Base-by-base conservation (phyloP, 257 asterid species). In the Orobanche coerulescens region DNA sequence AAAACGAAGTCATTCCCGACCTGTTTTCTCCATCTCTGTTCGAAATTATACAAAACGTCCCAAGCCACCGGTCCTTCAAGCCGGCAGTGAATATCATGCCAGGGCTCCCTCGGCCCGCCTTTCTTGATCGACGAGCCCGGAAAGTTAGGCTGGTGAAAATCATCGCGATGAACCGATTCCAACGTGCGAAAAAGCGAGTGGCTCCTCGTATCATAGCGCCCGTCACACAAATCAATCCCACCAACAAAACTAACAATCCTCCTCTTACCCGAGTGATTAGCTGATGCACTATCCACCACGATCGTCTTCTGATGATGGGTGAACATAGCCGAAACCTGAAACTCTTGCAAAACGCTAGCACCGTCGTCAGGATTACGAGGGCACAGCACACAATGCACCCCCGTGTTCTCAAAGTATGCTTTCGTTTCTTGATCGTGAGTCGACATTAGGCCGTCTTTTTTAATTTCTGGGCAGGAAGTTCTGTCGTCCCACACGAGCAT, bases 81-180 rank as follows among this genome's bases (percentile, higher is more conserved):
- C 25, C 84, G 71, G 53, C 94, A 88, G 28, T 92, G 98, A 34
- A 86, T 73, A 37, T 92, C 98, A 24, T 92, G 98, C 97, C 98
- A 92, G 2, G 98, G 97, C 80, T 92, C 95, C 57, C 98, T 71
- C 0, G 97, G 95, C 0, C 98, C 97, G 0, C 98, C 97, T 74
- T 89, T 92, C 36, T 2, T 53, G 61, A 88, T 63, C 0, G 83
- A 78, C 11, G 97, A 69, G 0, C 94, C 95, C 6, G 89, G 82
- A 63, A 92, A 88, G 19, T 79, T 83, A 0, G 98, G 97, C 73
- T 93, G 98, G 67, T 93, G 94, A 67, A 89, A 93, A 72, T 93
- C 98, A 0, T 86, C 76, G 0, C 40, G 74, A 37, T 92, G 96
- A 39, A 67, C 71, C 0, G 88, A 63, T 15, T 78, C 70, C 67